Percentiles rank a stretch among this genome's conserved stretches.
Conservation (phyloP, 2,329 filamentous ascomycete species). For the Arthrobotrys entomopaga region DNA sequence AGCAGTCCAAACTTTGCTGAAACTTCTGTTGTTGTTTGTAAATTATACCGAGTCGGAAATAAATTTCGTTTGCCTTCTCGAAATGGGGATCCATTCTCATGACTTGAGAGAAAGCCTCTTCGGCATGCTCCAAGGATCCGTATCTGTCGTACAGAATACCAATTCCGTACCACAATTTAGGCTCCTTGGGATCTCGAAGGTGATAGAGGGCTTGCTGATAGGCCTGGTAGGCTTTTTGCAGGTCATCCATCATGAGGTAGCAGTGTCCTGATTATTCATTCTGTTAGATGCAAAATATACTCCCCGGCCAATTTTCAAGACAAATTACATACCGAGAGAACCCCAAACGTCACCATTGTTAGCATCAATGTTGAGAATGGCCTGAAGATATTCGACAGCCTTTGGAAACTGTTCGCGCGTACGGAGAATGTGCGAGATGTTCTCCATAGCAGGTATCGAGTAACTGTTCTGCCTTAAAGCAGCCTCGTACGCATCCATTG, state of each 20-base stretch:
- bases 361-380: constrained; percentile 86
- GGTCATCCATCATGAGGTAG: constrained; percentile 97
- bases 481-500: constrained; percentile 88
- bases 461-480: constrained; percentile 86
- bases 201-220: constrained; percentile 97
- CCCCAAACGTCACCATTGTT: constrained; percentile 97
- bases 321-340: constrained; percentile 75
- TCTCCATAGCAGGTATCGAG: constrained; percentile 91
- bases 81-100: constrained; percentile 99
- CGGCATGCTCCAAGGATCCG: constrained; percentile 93
- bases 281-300: constrained; percentile 24
- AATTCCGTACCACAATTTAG: constrained; percentile 98
- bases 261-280: constrained; percentile 77
- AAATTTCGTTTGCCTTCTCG: constrained; percentile 99
- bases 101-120: constrained; percentile 97
- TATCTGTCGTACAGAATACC: constrained; percentile 97
- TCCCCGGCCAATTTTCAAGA: constrained; percentile 40
- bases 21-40: constrained; percentile 99
- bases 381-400: constrained; percentile 90
- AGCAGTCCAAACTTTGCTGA: constrained; percentile 93
- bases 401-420: constrained; percentile 93
- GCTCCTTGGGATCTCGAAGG: constrained; percentile 93
- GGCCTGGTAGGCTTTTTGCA: constrained; percentile 94
- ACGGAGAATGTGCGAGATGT: constrained; percentile 89
- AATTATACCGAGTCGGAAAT: constrained; percentile 98